Evolutionary conservation across 2,329 filamentous ascomycete genomes (phyloP).

Genomic region (Penicillium sp.): DNA sequence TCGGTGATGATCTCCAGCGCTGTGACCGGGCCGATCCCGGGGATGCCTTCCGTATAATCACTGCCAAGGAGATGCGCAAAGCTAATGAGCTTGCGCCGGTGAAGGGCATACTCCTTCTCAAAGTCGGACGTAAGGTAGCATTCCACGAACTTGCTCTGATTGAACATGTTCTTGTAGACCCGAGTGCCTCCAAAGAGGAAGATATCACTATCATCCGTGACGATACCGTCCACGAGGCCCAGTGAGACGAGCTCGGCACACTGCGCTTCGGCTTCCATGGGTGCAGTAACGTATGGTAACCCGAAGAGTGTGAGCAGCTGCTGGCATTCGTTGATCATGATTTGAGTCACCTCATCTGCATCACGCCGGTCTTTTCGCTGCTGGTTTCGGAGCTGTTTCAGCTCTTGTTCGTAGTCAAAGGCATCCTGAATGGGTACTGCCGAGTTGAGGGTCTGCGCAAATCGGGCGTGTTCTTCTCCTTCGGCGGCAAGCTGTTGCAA

Average conservation of each 20-base stretch:
- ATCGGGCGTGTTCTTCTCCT: slow-evolving; percentile 89
- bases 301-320: slow-evolving; percentile 86
- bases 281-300: slow-evolving; percentile 92
- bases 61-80: slow-evolving; percentile 88
- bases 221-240: slow-evolving; percentile 91
- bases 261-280: slow-evolving; percentile 98
- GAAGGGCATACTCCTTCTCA: slow-evolving; percentile 83
- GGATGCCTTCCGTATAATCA: slow-evolving; percentile 91
- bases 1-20: slow-evolving; percentile 93
- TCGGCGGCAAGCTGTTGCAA: slow-evolving; percentile 83
- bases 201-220: slow-evolving; percentile 94
- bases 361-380: slow-evolving; percentile 96
- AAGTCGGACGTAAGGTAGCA: slow-evolving; percentile 85
- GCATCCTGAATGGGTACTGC: slow-evolving; percentile 68
- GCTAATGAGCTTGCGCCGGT: slow-evolving; percentile 81
- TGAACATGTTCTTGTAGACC: slow-evolving; percentile 99
- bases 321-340: slow-evolving; percentile 95
- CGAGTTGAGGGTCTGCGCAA: slow-evolving; percentile 82
- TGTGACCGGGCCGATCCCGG: slow-evolving; percentile 88
- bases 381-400: slow-evolving; percentile 83
- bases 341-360: slow-evolving; percentile 88
- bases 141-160: slow-evolving; percentile 95
- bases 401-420: slow-evolving; percentile 79
- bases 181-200: slow-evolving; percentile 95
- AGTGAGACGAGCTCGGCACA: slow-evolving; percentile 86